These are phyloP conservation scores for Boletus barrowsii DNA, from an alignment of 768 basidiomycete genomes.

Conservation along the genomic window DNA sequence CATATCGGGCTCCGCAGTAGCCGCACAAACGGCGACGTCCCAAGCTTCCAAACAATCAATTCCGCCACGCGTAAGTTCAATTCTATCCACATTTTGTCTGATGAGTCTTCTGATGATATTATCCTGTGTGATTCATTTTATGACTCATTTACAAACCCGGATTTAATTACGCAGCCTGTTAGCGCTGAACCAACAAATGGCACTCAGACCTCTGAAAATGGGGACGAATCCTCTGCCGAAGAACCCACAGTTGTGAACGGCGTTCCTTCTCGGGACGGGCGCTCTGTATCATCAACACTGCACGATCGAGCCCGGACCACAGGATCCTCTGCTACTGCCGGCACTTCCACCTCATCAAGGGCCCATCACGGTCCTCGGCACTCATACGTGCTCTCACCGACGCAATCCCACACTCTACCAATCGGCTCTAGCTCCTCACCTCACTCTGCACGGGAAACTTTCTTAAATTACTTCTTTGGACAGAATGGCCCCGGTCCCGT, in stretches of 20 bases:
- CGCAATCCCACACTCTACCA: slow-evolving; percentile 35
- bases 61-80: slow-evolving; percentile 51
- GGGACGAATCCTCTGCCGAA: slow-evolving; percentile 61
- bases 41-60: slow-evolving; percentile 42
- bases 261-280: slow-evolving; percentile 49
- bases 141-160: slow-evolving; percentile 10
- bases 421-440: slow-evolving; percentile 38
- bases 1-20: slow-evolving; percentile 70
- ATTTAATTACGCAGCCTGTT: slow-evolving; percentile 44
- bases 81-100: slow-evolving; percentile 6
- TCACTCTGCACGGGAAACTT: slow-evolving; percentile 78
- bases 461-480: slow-evolving; percentile 98
- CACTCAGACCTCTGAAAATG: slow-evolving; percentile 49
- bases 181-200: slow-evolving; percentile 64
- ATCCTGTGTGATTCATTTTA: slow-evolving; percentile 11
- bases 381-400: slow-evolving; percentile 25
- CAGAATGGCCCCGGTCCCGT: slow-evolving; percentile 80
- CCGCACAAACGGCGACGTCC: slow-evolving; percentile 47
- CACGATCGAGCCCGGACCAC: slow-evolving; percentile 69
- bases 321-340: slow-evolving; percentile 32
- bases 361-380: slow-evolving; percentile 33
- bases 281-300: slow-evolving; percentile 73
- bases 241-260: slow-evolving; percentile 55
- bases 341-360: slow-evolving; percentile 26
- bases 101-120: slow-evolving; percentile 5